Base-by-base conservation (phyloP, 192 early-diverging fungal species). In the Backusella liffmaniae region DNA sequence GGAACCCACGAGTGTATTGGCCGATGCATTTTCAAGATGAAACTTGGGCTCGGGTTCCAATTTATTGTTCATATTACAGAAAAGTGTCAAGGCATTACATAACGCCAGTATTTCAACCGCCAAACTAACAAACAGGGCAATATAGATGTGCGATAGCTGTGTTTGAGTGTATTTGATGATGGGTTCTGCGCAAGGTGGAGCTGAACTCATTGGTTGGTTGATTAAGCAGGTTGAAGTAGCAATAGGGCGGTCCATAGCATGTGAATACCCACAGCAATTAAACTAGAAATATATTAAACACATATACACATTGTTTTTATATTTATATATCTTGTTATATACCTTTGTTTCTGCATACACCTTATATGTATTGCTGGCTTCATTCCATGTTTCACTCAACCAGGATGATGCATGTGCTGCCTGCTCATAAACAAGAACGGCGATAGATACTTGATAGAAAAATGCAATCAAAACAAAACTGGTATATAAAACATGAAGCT, bases 391-490 rank as follows among this genome's bases (percentile, higher is more conserved):
- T 26, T 74, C 59, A 18, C 32, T 67, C 44, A 74, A 13, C 73
- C 73, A 74, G n/a, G 26, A 16, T 23, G 56, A 23, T 32, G 62
- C 42, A 32, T 74, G 73, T 23, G 62, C 73, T 26, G 73, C 65
- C 12, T 74, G 73, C 12, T 74, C 73, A 74, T 74, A 74, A n/a
- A 74, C 73, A 74, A 74, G 66, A 26, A 42, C 65, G 5, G 65
- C 73, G 44, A 65, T 74, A 18, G 73, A 23, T 7, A 74, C 5
- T n/a, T 74, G 73, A 46, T 74, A 74, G 34, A 74, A 30, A 74
- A 74, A 74, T 23, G 73, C 65, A 59, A 74, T 46, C n/a, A 74
- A 26, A 21, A 74, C 73, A 66, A 74, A 37, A 23, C 29, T 67
- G 15, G 73, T 74, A 36, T 74, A 74, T 32, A 74, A 34, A 29